Evolutionary conservation across 768 basidiomycete genomes (phyloP).

Genomic region (Candolleomyces efflorescens): DNA sequence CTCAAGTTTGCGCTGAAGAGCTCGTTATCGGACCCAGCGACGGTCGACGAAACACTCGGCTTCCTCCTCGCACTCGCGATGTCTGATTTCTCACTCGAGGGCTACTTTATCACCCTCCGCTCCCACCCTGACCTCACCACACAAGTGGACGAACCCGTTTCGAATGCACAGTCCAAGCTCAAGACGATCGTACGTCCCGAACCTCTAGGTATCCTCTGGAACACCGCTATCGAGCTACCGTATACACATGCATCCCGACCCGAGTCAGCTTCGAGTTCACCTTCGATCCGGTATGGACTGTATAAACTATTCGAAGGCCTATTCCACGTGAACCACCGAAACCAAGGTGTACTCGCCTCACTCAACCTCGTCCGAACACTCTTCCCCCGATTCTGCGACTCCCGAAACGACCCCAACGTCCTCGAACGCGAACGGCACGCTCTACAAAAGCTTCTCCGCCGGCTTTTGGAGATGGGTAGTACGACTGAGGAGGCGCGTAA

Average conservation of each 20-base stretch:
- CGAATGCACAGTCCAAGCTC: background rate
- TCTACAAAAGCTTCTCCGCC: constrained; percentile 57
- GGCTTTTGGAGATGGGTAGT: constrained; percentile 74
- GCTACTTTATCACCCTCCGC: constrained; percentile 47
- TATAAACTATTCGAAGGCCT: constrained; percentile 64
- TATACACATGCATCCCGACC: constrained; percentile 24
- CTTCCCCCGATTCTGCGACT: constrained; percentile 41
- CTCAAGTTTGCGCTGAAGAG: constrained; percentile 55
- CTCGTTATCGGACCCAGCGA: constrained; percentile 42
- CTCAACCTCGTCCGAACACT: constrained; percentile 51
- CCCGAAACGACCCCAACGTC: constrained; percentile 14
- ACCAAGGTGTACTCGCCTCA: constrained; percentile 62
- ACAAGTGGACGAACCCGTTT: constrained; percentile 21
- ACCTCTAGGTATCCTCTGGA: constrained; percentile 59
- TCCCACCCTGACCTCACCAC: constrained; percentile 36
- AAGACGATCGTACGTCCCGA: constrained; percentile 51
- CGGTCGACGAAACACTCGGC: constrained; percentile 55
- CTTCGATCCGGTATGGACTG: constrained; percentile 45
- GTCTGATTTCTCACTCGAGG: constrained; percentile 55
- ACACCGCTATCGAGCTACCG: constrained; percentile 32
- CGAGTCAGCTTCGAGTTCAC: background rate
- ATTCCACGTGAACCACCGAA: constrained; percentile 57
- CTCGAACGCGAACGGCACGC: constrained; percentile 50
- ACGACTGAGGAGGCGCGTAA: constrained; percentile 57
- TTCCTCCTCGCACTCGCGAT: constrained; percentile 66